Percentiles rank a stretch among this genome's conserved stretches.
These are phyloP conservation scores for Calonectria henricotiae DNA, from an alignment of 2,329 filamentous ascomycete species.

Conservation along the genomic window DNA sequence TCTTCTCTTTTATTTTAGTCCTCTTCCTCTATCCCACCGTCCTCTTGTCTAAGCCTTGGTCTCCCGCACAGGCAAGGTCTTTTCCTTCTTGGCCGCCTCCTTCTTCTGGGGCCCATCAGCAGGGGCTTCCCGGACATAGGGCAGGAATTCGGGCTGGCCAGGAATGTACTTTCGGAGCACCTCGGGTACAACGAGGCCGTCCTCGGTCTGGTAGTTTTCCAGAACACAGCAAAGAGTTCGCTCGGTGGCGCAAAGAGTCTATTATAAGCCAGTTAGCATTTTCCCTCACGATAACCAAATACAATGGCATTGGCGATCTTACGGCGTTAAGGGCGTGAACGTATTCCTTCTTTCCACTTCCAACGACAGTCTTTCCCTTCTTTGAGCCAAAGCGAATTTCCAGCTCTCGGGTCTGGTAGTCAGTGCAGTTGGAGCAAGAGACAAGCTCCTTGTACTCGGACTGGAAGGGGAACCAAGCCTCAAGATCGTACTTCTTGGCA, in stretches of 20 bases:
- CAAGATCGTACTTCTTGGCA: conserved; percentile 94
- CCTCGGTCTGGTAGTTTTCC: conserved; percentile 96
- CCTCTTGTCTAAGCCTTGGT: conserved; percentile 47
- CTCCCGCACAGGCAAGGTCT: conserved; percentile 51
- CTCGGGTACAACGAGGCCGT: conserved; percentile 87
- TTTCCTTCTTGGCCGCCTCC: conserved; percentile 50
- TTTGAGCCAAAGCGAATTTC: conserved; percentile 95
- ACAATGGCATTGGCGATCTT: conserved; percentile 33
- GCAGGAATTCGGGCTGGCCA: conserved; percentile 89
- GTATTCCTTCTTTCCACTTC: conserved; percentile 92
- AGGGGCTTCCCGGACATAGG: conserved; percentile 87
- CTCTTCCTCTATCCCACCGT: conserved; percentile 6
- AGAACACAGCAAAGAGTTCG: conserved; percentile 94
- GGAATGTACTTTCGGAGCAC: conserved; percentile 91
- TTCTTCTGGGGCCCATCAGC: conserved; percentile 64
- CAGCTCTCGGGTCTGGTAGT: conserved; percentile 95
- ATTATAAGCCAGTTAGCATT: conserved; percentile 33
- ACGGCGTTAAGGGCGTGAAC: conserved; percentile 90
- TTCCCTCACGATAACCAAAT: background rate
- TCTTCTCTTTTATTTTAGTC: conserved; percentile 41
- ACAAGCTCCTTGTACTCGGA: conserved; percentile 99
- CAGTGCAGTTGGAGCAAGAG: conserved; percentile 97
- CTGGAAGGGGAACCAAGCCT: conserved; percentile 97
- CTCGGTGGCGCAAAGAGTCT: conserved; percentile 89
- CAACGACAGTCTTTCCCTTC: conserved; percentile 64